Percentiles rank a stretch among this genome's conserved stretches.
Conservation (phyloP, 2,329 filamentous ascomycete species). For the Trichoderma sp. region DNA sequence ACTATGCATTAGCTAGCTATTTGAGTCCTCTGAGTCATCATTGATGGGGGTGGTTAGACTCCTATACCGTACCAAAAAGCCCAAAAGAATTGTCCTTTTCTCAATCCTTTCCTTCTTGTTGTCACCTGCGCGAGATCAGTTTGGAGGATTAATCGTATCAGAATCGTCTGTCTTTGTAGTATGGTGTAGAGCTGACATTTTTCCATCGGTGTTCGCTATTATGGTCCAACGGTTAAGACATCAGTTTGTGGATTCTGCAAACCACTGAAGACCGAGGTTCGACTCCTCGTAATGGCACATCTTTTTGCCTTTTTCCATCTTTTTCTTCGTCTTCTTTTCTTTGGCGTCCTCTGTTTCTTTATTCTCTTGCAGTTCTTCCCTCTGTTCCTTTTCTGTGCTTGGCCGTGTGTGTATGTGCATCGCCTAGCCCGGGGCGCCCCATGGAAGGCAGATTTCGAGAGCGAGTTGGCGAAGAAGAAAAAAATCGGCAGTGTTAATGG, state of each 20-base stretch:
- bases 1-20: not conserved
- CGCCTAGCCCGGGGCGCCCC: not conserved
- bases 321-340: not conserved
- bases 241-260: constrained; percentile 37
- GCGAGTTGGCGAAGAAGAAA: too few species aligned
- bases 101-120: not conserved
- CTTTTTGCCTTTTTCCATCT: constrained; percentile 5
- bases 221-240: constrained; percentile 41
- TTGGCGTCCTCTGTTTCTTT: not conserved
- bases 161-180: not conserved
- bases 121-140: not conserved
- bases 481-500: too few species aligned
- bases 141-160: not conserved
- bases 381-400: not conserved
- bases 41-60: not conserved
- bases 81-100: not conserved
- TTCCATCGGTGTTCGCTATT: constrained; percentile 29
- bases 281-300: constrained; percentile 34
- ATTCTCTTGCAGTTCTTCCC: not conserved
- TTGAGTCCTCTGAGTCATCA: not conserved
- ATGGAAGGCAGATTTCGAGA: too few species aligned
- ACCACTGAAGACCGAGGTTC: constrained; percentile 40
- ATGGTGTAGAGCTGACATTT: not conserved
- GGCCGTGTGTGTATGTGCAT: not conserved
- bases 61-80: not conserved